Base-by-base conservation (phyloP, 768 basidiomycete genomes). In the Terana coerulea region DNA sequence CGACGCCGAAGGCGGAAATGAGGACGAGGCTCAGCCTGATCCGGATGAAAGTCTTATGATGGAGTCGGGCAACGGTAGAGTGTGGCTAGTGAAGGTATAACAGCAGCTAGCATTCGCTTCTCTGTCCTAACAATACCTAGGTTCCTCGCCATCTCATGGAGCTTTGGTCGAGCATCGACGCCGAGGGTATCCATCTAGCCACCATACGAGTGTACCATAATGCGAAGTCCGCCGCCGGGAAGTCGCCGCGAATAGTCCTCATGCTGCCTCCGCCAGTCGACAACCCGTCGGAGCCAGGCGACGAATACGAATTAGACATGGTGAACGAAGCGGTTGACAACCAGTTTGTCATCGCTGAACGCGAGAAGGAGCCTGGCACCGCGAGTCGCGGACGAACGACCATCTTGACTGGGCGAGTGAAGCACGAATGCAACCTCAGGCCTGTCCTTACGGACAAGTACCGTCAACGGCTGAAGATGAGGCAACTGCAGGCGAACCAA, bases 261-360 rank as follows among this genome's bases (percentile, higher is more conserved):
- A 81, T 84, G 57, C 73, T 85, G 0, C 84, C 85, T 3, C 80
- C 82, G 0, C 76, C 81, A 59, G 68, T 65, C 1, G 73, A 72
- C 11, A 77, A 82, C 60, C 68, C 55, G 21, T 64, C 62, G 25
- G 64, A 63, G 43, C 61, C 63, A 15, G 64, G 62, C 4, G 86
- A 88, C 60, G 79, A 83, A 66, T 98, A 92, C 70, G 89, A 92
- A 59, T 75, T 98, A 29, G 86, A 91, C 36, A 91, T 95, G 81
- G 83, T 92, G 36, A 87, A 91, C 55, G 86, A 91, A 55, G 68
- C 80, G 28, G 86, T 91, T 8, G 88, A 89, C 59, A 94, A 93
- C 69, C 86, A 92, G 67, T 78, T 89, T 51, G 88, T 92, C 25
- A 80, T 93, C 30, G 90, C 89, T 0, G 89, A 92, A 67, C 80